phyloP scores from a whole-genome alignment of 2,329 filamentous ascomycete species.

The Colletotrichum camelliae region DNA sequence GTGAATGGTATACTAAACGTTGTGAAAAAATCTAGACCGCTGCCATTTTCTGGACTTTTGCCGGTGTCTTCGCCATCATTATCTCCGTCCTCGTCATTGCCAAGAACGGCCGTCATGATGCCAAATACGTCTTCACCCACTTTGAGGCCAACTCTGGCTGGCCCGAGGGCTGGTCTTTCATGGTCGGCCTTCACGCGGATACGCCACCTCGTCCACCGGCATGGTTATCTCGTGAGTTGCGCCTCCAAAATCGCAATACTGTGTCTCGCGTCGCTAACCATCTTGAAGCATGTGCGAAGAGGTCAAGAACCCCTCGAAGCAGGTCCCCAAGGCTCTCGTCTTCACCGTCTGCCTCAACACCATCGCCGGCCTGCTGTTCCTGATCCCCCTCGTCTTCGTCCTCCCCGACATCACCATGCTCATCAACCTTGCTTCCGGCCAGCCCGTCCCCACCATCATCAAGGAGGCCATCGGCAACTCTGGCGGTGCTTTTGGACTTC shows the following conservation, averaged over 20 bases:
- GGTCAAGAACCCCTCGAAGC: constrained; percentile 67
- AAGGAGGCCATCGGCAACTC: constrained; percentile 64
- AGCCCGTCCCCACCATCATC: constrained; percentile 70
- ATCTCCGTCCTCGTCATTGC: constrained; percentile 69
- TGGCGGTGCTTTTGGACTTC: constrained; percentile 66
- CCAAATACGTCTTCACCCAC: constrained; percentile 68
- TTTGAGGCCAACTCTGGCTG: constrained; percentile 75
- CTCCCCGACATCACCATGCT: constrained; percentile 66
- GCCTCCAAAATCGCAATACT: background rate
- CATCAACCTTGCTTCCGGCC: constrained; percentile 56
- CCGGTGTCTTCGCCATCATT: constrained; percentile 69
- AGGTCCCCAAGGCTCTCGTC: constrained; percentile 78
- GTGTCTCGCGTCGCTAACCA: background rate
- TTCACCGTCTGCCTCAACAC: constrained; percentile 71
- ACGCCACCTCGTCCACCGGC: constrained; percentile 77
- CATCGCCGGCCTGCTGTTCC: constrained; percentile 68
- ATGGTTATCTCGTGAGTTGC: constrained; percentile 76
- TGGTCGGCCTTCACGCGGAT: constrained; percentile 75
- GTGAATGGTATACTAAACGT: background rate
- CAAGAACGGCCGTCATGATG: constrained; percentile 69
- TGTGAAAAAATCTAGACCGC: constrained; percentile 57
- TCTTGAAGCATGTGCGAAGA: constrained; percentile 73
- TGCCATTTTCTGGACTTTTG: constrained; percentile 78
- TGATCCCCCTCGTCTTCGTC: constrained; percentile 73
- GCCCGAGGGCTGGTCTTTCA: constrained; percentile 75